Base-by-base conservation (phyloP, 352 stramenopile species). In the Globisporangium camurandrum region DNA sequence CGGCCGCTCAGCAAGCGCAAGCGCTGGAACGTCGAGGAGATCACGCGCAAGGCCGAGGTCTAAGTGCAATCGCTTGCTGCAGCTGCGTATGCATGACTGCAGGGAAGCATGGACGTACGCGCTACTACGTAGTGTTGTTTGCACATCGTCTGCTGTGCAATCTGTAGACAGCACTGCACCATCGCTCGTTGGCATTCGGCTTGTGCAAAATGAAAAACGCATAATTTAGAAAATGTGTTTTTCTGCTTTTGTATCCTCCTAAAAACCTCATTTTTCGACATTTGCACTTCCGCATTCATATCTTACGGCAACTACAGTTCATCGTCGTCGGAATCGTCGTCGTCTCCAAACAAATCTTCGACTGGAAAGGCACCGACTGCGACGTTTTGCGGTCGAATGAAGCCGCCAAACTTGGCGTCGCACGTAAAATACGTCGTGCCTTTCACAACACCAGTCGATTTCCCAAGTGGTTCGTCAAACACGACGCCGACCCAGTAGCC, bases 391-490 rank as follows among this genome's bases (percentile, higher is more conserved):
- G 92, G 88, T 26, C 96, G 84, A 27, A 98, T 86, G 64, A 99
- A 99, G 45, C 91, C 82, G 43, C 92, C 96, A 62, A 93, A 97
- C 54, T 96, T 95, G 11, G 71, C 47, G 48, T 71, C 67, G 48
- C 93, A 97, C 52, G 94, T 71, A 67, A 98, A 99, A 69, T 98
- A 97, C 23, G 63, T 58, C 22, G 74, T 88, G 34, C 86, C 92
- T 52, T 96, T 96, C 45, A 96, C 87, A 2, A 71, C 92, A 20
- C 96, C 96, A 58, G 97, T 88, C 45, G 90, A 88, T 55, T 95
- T 94, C 49, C 93, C 93, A 22, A 97, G 68, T 16, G 96, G 96
- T 67, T 99, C 96, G 69, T 99, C 96, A 56, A 99, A 98, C 28
- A 81, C 70, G 33, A 99, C 86, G 30, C 96, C 96, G 7, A 98